Evolutionary conservation across 208 protist species (phyloP).

Genomic region (Leishmania turanica): DNA sequence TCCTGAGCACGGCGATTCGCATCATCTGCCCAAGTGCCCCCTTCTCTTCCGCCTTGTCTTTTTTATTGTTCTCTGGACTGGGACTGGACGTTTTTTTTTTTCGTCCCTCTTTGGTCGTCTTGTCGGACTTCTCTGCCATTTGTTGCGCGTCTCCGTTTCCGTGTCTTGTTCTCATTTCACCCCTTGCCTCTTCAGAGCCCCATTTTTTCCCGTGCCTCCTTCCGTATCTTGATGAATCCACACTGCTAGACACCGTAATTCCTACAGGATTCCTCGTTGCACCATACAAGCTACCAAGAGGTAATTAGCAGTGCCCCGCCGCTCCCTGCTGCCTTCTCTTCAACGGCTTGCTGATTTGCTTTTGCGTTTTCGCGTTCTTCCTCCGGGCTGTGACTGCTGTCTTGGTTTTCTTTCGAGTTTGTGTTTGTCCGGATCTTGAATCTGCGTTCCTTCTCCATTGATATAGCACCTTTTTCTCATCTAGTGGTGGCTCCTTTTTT

Average conservation of each 20-base stretch:
- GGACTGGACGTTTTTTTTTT: neutral
- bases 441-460: neutral
- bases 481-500: neutral
- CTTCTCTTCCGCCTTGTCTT: neutral
- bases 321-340: neutral
- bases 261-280: neutral
- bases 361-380: neutral
- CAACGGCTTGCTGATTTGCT: neutral
- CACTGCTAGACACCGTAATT: neutral
- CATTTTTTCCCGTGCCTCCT: neutral
- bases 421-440: neutral
- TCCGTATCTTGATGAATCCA: neutral
- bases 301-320: neutral
- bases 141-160: neutral
- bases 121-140: neutral
- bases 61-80: neutral
- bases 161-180: neutral
- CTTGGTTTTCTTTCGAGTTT: neutral
- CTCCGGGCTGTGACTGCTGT: slow-evolving; percentile 9
- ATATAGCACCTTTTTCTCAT: neutral
- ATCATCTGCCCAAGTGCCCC: neutral
- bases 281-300: neutral
- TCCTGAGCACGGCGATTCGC: neutral
- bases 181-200: neutral
- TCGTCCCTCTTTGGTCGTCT: neutral